Conservation (phyloP, 495 filamentous ascomycete species). For the Haplographium delicatum region DNA sequence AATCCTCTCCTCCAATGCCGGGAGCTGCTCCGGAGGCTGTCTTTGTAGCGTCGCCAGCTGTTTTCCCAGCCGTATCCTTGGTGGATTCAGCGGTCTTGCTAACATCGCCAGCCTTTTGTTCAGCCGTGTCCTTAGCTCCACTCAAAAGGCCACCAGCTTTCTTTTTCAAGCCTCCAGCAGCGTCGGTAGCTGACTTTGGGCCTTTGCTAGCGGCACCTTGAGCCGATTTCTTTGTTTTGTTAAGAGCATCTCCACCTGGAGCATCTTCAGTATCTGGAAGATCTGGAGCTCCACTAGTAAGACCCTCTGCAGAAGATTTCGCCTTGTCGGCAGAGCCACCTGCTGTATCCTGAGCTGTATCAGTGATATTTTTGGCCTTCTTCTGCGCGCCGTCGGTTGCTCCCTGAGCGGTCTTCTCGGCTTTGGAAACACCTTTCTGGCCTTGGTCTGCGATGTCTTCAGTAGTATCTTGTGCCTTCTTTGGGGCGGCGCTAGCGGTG, state of each 20-base stretch:
- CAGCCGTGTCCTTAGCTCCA: not conserved
- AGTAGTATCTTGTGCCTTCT: constrained; percentile 11
- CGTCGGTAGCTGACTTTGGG: not conserved
- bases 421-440: not conserved
- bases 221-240: not conserved
- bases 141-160: not conserved
- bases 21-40: not conserved
- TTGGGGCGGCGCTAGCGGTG: not conserved
- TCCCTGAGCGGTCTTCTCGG: not conserved
- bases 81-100: not conserved
- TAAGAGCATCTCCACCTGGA: constrained; percentile 1
- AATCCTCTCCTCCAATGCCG: not conserved
- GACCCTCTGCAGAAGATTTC: not conserved
- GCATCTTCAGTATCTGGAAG: constrained; percentile 2
- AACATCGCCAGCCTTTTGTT: not conserved
- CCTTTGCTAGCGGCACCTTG: not conserved
- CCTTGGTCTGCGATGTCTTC: not conserved
- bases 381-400: constrained; percentile 1
- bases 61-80: not conserved
- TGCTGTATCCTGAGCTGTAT: not conserved
- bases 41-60: not conserved
- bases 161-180: not conserved
- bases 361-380: not conserved
- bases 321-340: constrained; percentile 1
- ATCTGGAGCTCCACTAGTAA: not conserved